Conservation (phyloP, 352 stramenopile species). For the Thalassiosira mediterranea region DNA sequence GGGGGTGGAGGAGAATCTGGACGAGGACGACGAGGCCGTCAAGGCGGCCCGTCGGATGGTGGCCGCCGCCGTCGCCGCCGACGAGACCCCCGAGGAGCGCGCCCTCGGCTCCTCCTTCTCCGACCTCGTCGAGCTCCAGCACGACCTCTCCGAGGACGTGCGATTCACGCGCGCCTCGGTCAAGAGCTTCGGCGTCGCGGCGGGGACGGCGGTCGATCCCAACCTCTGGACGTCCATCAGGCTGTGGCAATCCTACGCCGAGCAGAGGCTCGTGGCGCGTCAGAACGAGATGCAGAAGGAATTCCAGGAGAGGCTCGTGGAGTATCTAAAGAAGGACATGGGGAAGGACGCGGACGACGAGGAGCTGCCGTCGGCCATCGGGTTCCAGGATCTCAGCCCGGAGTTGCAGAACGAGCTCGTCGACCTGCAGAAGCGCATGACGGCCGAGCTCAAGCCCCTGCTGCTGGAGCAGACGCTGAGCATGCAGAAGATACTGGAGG, state of each 20-base stretch:
- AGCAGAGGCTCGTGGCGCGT: constrained; percentile 71
- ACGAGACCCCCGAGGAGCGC: constrained; percentile 58
- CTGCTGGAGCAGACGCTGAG: constrained; percentile 76
- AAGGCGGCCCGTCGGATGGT: too few relatives aligned
- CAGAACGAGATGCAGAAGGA: constrained; percentile 83
- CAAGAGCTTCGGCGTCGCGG: constrained; percentile 60
- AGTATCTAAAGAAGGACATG: constrained; percentile 77
- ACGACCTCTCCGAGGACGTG: constrained; percentile 80
- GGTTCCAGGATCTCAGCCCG: constrained; percentile 72
- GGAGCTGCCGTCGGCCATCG: constrained; percentile 65
- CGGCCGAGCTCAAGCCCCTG: constrained; percentile 68
- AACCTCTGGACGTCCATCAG: constrained; percentile 80
- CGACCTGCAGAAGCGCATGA: constrained; percentile 78
- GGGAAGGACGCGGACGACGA: constrained; percentile 34
- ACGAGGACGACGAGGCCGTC: constrained; percentile 30
- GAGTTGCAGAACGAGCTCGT: constrained; percentile 76
- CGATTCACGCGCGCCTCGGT: constrained; percentile 75
- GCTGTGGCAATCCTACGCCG: constrained; percentile 80
- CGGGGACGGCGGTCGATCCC: constrained; percentile 60
- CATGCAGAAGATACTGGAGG: constrained; percentile 84
- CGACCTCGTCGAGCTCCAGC: constrained; percentile 72
- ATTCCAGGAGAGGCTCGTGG: constrained; percentile 78
- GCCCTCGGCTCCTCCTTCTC: constrained; percentile 61
- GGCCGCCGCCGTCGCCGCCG: constrained; percentile 12
- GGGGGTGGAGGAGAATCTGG: constrained; percentile 25